Percentiles rank a stretch among this genome's conserved stretches.
These are phyloP conservation scores for Cairneyella variabilis DNA, from an alignment of 495 filamentous ascomycete species.

Conservation along the genomic window DNA sequence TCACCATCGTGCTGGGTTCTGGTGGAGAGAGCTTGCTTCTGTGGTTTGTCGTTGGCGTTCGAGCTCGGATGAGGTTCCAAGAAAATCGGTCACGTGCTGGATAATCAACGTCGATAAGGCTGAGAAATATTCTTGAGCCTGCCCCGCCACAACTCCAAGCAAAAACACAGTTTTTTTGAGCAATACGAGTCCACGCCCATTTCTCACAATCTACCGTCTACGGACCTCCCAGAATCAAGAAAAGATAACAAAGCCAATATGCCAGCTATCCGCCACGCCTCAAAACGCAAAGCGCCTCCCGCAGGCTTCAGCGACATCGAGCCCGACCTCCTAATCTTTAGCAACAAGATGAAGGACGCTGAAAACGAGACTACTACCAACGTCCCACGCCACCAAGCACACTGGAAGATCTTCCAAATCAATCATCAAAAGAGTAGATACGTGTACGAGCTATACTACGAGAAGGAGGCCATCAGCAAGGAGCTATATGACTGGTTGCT, in stretches of 20 bases:
- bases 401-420: slow-evolving; percentile 98
- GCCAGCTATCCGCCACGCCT: slow-evolving; percentile 77
- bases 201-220: slow-evolving; percentile 10
- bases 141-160: slow-evolving; percentile 14
- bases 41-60: background rate
- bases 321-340: slow-evolving; percentile 91
- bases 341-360: slow-evolving; percentile 98
- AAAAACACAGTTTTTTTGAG: slow-evolving; percentile 3
- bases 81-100: slow-evolving; percentile 8
- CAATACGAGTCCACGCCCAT: background rate
- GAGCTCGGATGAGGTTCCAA: slow-evolving; percentile 21
- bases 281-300: slow-evolving; percentile 85
- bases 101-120: slow-evolving; percentile 5
- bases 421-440: slow-evolving; percentile 89
- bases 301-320: slow-evolving; percentile 96
- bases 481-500: slow-evolving; percentile 92
- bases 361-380: slow-evolving; percentile 62
- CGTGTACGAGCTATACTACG: slow-evolving; percentile 97
- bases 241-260: slow-evolving; percentile 54
- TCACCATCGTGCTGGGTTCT: slow-evolving; percentile 50
- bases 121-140: slow-evolving; percentile 7
- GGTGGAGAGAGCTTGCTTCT: background rate
- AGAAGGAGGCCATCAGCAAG: slow-evolving; percentile 91
- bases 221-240: background rate
- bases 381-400: slow-evolving; percentile 70